Evolutionary conservation across 371 early-diverging fungal species (phyloP), one percentile per base, ranked within the genome.

Genomic region (Mortierella sp.): DNA sequence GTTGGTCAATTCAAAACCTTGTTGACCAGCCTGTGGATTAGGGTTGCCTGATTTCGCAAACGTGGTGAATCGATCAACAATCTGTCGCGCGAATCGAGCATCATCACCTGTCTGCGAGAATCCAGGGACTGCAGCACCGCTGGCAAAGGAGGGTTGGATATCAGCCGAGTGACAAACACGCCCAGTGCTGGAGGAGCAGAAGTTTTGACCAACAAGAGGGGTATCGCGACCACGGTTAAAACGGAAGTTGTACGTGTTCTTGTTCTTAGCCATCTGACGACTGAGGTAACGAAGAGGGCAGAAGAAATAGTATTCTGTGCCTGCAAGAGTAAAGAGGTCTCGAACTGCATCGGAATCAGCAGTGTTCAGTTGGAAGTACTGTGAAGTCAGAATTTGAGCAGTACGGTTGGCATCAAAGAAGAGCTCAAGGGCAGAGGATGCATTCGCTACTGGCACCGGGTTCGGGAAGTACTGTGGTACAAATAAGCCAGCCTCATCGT

Each of bases 401-500:
- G 67, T 35, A 8, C 78, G 73, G 52, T 73, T 45, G 26, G 70
- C 54, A 26, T 66, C 70, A 47, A 78, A 78, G 24, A 78, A 24
- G 1, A 66, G 62, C 14, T 70, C 30, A 30, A 78, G 20, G 12
- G 78, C 70, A 0, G 26, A 20, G 11, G 66, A 39, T 11, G 49
- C 59, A 24, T 69, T 70, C 24, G 69, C 62, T 3, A 52, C 22
- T 5, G 73, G 73, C 40, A 78, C 52, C 1, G 73, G 73, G 10
- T 78, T 63, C 1, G 78, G 73, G 64, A 78, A 78, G 59, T 70
- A 78, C 39, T 73, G 67, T 3, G 73, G 70, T 16, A 74, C 72
- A 39, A 66, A 85, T 35, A 68, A 52, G 9, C 72, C 78, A 43
- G 77, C 86, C 58, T 72, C 83, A 35, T 75, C 84, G 40, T 84